Percentiles rank a stretch among this genome's conserved stretches.
These are phyloP conservation scores for Staphylotrichum longicolle DNA, from an alignment of 495 filamentous ascomycete genomes.

Conservation along the genomic window DNA sequence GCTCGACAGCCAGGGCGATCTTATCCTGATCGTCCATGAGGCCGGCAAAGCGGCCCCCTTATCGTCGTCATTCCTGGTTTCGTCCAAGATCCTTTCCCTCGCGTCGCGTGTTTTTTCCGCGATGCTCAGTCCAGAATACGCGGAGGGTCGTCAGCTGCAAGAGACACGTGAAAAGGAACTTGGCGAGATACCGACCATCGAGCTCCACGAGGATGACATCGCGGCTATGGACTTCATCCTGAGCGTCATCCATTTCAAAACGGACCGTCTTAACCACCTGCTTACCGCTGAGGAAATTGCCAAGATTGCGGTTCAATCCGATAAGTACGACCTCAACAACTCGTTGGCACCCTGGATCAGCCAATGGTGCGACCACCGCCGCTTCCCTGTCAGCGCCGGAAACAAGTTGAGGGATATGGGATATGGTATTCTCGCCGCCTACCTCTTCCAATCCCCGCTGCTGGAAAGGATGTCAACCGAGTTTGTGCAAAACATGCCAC, in stretches of 20 bases:
- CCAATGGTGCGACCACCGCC: not conserved
- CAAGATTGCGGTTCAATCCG: slow-evolving; percentile 1
- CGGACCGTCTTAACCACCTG: not conserved
- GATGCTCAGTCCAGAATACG: slow-evolving; percentile 4
- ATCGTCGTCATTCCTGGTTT: not conserved
- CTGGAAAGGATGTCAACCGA: not conserved
- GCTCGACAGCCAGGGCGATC: not conserved
- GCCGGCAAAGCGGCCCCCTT: no score
- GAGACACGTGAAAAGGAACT: not conserved
- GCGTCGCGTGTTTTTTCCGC: slow-evolving; percentile 1
- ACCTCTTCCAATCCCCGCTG: slow-evolving; percentile 7
- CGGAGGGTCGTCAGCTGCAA: not conserved
- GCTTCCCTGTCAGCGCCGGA: not conserved
- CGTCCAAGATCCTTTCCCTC: not conserved
- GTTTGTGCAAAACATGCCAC: not conserved
- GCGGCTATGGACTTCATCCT: slow-evolving; percentile 14
- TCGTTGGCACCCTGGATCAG: slow-evolving; percentile 3
- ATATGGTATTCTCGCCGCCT: slow-evolving; percentile 7
- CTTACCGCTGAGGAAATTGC: slow-evolving; percentile 1
- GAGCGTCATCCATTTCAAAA: not conserved
- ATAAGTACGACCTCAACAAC: slow-evolving; percentile 11
- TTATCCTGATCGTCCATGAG: not conserved
- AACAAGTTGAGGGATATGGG: not conserved
- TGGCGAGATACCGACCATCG: not conserved
- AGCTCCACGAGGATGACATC: not conserved